Base-by-base conservation (phyloP, 1,284 basidiomycete species). In the Marasmius oreades region DNA sequence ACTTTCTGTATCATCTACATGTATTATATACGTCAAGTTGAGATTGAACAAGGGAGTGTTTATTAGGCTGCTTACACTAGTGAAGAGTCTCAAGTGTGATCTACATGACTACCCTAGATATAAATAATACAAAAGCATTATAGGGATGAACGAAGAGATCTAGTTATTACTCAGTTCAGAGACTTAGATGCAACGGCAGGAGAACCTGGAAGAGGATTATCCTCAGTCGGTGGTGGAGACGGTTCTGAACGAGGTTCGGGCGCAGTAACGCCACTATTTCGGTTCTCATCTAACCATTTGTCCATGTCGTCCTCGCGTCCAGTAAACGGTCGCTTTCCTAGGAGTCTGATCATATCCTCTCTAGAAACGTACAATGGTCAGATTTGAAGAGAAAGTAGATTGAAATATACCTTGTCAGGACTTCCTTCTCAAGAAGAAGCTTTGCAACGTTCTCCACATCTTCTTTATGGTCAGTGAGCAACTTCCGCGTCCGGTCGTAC, bases 381-480 rank as follows among this genome's bases (percentile, higher is more conserved):
- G 36, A 26, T 37, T 31, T 52, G 28, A 20, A 37, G 34, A 26
- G 16, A 1, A 23, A 51, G 34, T 22, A 33, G 34, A n/a, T 56
- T 24, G 24, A 58, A 34, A 43, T 77, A 50, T 67, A 92, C 90
- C 95, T 85, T 48, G 92, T 96, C 59, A 99, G 89, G 23, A 98
- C 92, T 73, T 99, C 96, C 76, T 95, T 96, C 71, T 94, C 85
- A 18, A 99, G 77, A 45, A 99, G 77, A 37, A 93, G 73, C 71
- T 92, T 78, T 0, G 96, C 96, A 12, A 99, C 93, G 76, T 95
- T 96, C 74, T 98, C 93, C 1, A 99, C 95, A 61, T 95, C 90
- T 22, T 81, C 88, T 61, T 84, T 85, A 71, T 97, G 92, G 63
- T 90, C 80, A 1, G 81, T 91, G 56, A 99, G 76, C 11, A 99